Evolutionary conservation across 768 basidiomycete genomes (phyloP), one percentile per base, ranked within the genome.

Genomic region (Boletus subcaerulescens): DNA sequence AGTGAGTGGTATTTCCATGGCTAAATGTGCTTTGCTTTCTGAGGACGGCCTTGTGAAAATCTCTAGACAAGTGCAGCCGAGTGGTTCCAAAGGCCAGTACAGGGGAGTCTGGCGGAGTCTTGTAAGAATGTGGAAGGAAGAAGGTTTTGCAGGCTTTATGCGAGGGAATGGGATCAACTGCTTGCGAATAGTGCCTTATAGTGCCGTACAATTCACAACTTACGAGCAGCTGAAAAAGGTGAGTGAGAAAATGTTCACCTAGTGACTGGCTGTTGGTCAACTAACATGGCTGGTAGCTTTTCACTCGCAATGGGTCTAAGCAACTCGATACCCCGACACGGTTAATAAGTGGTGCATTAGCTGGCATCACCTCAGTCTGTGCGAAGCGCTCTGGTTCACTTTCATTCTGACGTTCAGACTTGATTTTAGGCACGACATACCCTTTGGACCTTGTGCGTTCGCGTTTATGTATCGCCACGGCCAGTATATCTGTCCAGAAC

Each of bases 321-420:
- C 80, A 87, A 60, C 80, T 99, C 17, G 93, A 97, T 73, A 98
- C 95, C 41, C 90, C 89, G 1, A 87, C 88, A 59, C 82, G 96
- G 52, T 76, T 99, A 40, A 75, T 84, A 1, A 86, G 91, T 51
- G 96, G 96, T 58, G 93, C 93, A 18, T 74, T 96, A 13, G 96
- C 96, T 47, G 96, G 96, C 26, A 91, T 98, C 58, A 89, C 91
- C 10, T 94, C 93, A 56, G 96, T 99, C 58, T 91, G 93, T 93
- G 65, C 66, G 90, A 82, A 45, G 45, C 32, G 48, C 31, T 26
- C 45, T 50, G 33, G 29, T 54, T 51, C 15, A 57, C 46, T 17
- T 50, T 55, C 40, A 40, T 53, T 43, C 54, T 41, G 42, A 55
- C 32, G 32, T 50, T 61, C 33, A 55, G 45, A 56, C 33, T 46